phyloP scores from a whole-genome alignment of 805 yeast species.

The Pichia cabralensis region DNA sequence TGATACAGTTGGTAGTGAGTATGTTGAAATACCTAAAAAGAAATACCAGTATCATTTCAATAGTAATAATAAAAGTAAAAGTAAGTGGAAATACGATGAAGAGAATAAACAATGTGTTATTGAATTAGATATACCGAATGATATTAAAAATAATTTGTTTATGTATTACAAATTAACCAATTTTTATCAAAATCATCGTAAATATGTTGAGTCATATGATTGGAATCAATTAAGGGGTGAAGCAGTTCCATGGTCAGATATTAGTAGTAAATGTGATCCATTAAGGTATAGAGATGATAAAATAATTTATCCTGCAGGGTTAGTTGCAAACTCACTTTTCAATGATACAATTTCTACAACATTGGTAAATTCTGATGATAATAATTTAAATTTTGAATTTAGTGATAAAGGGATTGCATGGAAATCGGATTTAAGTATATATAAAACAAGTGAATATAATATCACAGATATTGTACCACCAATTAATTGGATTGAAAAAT shows the following conservation, averaged over 20 bases:
- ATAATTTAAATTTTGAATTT: conserved; percentile 32
- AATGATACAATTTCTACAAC: conserved; percentile 68
- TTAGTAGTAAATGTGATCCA: conserved; percentile 47
- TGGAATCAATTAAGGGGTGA: conserved; percentile 72
- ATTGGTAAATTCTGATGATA: conserved; percentile 26
- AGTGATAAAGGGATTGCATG: conserved; percentile 67
- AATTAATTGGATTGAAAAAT: conserved; percentile 74
- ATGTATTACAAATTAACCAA: conserved; percentile 81
- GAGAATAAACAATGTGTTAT: conserved; percentile 46
- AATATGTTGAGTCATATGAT: conserved; percentile 81
- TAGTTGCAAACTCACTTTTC: conserved; percentile 86
- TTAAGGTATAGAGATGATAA: conserved; percentile 32
- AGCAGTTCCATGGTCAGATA: conserved; percentile 42
- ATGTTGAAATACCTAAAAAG: conserved; percentile 45
- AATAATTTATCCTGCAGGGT: conserved; percentile 80
- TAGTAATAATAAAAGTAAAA: conserved; percentile 23
- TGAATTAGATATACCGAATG: conserved; percentile 62
- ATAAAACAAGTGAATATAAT: conserved; percentile 61
- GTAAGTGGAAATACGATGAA: conserved; percentile 51
- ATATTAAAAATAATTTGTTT: conserved; percentile 61
- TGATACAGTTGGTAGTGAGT: conserved; percentile 30
- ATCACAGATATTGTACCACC: conserved; percentile 80
- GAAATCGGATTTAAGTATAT: conserved; percentile 66
- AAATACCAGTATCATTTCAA: conserved; percentile 56
- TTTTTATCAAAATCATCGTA: conserved; percentile 90